Conservation (phyloP, 495 filamentous ascomycete species). For the Penicillium coprophilum region DNA sequence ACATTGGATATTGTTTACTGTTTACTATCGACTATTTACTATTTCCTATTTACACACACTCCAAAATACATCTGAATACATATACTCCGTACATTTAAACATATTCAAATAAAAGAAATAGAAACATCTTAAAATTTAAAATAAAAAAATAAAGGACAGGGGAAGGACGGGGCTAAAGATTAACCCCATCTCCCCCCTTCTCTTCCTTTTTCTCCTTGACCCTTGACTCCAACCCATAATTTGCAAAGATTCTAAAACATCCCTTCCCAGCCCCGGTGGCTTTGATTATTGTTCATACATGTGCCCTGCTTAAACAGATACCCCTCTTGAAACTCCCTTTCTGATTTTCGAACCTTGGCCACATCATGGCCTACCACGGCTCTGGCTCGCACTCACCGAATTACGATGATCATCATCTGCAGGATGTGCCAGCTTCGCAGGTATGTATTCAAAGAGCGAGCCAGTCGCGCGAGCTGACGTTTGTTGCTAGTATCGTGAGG, state of each 20-base stretch:
- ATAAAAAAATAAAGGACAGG: neutral
- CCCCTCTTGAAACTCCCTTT: conserved; percentile 14
- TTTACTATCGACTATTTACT: too few species aligned
- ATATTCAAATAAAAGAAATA: neutral
- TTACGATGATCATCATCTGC: conserved; percentile 57
- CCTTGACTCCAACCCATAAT: conserved; percentile 6
- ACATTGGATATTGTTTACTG: too few species aligned
- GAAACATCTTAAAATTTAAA: conserved; percentile 1
- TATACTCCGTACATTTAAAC: too few species aligned
- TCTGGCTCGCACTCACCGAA: conserved; percentile 38
- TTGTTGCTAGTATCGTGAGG: conserved; percentile 46
- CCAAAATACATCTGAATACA: too few species aligned
- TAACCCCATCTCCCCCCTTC: conserved; percentile 13
- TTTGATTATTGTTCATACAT: neutral
- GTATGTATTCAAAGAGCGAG: conserved; percentile 16
- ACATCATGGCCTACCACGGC: conserved; percentile 55
- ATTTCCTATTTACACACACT: too few species aligned
- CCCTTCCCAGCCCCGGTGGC: conserved; percentile 7
- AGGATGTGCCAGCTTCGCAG: conserved; percentile 57
- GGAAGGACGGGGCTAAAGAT: conserved; percentile 16
- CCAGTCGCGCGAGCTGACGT: neutral
- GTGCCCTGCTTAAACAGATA: conserved; percentile 11
- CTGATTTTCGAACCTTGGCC: conserved; percentile 15
- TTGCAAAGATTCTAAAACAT: neutral
- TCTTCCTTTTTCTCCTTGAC: conserved; percentile 11